Evolutionary conservation across 495 filamentous ascomycete genomes (phyloP).

Genomic region (Barbatosphaeria neglecta): DNA sequence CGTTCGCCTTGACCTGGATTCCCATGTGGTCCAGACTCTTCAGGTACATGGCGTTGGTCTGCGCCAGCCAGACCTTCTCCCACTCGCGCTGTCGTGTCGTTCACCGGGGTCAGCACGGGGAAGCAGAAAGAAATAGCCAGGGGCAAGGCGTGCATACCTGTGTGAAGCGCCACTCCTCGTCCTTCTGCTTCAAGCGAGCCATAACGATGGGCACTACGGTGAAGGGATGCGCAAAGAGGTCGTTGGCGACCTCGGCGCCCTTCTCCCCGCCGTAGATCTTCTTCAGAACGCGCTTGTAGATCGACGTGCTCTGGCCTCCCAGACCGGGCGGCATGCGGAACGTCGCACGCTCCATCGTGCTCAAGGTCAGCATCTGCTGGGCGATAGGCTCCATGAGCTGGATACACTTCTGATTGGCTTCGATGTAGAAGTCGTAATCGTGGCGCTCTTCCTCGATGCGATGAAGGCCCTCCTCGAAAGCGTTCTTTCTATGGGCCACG

Average conservation of each 20-base stretch:
- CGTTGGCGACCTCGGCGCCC: conserved; percentile 67
- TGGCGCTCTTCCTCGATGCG: conserved; percentile 97
- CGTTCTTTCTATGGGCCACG: conserved; percentile 93
- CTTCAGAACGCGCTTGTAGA: conserved; percentile 92
- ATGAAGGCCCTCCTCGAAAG: conserved; percentile 83
- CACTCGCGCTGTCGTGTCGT: conserved; percentile 62
- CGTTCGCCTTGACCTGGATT: conserved; percentile 65
- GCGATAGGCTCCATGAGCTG: conserved; percentile 90
- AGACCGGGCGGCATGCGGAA: conserved; percentile 74
- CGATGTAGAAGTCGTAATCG: conserved; percentile 97
- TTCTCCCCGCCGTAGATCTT: conserved; percentile 90
- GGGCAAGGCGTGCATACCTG: conserved; percentile 28
- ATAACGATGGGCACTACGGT: conserved; percentile 78
- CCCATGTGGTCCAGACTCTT: conserved; percentile 94
- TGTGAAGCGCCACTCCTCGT: conserved; percentile 92
- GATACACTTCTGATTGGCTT: conserved; percentile 83
- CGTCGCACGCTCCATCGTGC: conserved; percentile 51
- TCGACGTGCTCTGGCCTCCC: conserved; percentile 86
- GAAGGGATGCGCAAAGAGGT: conserved; percentile 71
- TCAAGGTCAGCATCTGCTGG: conserved; percentile 70
- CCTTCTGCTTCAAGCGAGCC: conserved; percentile 78
- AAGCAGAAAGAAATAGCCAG: background rate
- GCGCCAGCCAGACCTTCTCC: conserved; percentile 97
- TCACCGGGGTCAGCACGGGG: conserved; percentile 1
- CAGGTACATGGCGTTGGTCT: conserved; percentile 85